phyloP scores from a whole-genome alignment of 306 rosid species.

The Vachellia pachyceras region DNA sequence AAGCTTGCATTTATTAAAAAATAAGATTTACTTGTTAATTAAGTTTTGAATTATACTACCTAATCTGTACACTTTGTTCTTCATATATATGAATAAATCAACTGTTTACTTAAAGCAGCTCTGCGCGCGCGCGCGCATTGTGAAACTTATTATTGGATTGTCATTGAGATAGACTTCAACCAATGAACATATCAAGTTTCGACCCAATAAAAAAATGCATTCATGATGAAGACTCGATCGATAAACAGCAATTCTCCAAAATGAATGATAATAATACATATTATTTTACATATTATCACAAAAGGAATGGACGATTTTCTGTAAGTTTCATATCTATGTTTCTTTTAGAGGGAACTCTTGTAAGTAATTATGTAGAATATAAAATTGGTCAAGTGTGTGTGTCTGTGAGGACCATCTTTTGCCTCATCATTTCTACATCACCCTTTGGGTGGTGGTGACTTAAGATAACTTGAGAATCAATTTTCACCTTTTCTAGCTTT shows the following conservation, averaged over 20 bases:
- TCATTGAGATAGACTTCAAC: constrained; percentile 4
- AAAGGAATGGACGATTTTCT: neutral
- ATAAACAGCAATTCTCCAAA: neutral
- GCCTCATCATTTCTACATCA: neutral
- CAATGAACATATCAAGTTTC: constrained; percentile 1
- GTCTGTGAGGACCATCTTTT: constrained; percentile 28
- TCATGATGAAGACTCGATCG: constrained; percentile 1
- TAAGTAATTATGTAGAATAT: neutral
- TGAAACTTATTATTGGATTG: neutral
- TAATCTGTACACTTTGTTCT: too few relatives aligned
- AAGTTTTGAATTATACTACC: too few relatives aligned
- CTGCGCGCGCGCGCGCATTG: neutral
- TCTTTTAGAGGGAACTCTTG: neutral
- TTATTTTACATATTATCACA: neutral
- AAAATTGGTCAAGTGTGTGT: constrained; percentile 28
- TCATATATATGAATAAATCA: too few relatives aligned
- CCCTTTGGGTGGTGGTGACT: constrained; percentile 30
- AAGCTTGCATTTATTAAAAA: too few relatives aligned
- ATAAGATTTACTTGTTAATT: too few relatives aligned
- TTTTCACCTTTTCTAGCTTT: constrained; percentile 23
- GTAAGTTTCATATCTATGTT: neutral
- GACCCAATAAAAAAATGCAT: constrained; percentile 1
- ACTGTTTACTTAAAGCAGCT: too few relatives aligned
- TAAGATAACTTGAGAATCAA: constrained; percentile 24
- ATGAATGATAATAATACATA: neutral